Evolutionary conservation across 208 protist species (phyloP).

Genomic region (Wallacemonas rigidus): DNA sequence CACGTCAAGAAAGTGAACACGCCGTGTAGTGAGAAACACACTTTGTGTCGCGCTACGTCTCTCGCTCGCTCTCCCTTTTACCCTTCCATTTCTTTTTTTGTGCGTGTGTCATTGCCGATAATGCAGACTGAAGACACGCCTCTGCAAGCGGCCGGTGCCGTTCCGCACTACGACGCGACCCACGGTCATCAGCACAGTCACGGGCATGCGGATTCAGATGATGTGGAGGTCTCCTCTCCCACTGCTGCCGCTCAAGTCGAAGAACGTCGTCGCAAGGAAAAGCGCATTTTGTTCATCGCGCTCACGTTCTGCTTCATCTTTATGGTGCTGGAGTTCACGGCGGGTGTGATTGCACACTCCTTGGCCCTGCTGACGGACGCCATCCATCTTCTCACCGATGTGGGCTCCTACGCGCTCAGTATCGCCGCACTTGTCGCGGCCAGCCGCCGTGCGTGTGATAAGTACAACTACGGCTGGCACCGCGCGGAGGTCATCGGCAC

Average conservation of each 20-base stretch:
- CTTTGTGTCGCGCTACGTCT: too few relatives aligned
- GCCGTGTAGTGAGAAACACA: too few relatives aligned
- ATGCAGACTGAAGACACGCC: conserved; percentile 17
- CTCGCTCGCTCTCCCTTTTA: too few relatives aligned
- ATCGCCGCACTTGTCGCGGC: conserved; percentile 81
- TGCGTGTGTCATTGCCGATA: neutral
- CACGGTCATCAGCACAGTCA: conserved; percentile 3
- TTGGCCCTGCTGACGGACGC: conserved; percentile 92
- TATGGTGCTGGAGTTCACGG: conserved; percentile 85
- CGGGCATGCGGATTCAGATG: neutral
- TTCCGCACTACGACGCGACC: conserved; percentile 25
- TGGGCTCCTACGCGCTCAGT: conserved; percentile 83
- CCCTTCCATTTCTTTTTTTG: neutral
- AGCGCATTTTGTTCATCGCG: conserved; percentile 57
- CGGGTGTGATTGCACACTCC: conserved; percentile 81
- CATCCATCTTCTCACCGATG: conserved; percentile 88
- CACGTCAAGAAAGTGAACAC: too few relatives aligned
- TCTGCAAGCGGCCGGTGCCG: conserved; percentile 6
- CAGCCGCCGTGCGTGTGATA: conserved; percentile 53
- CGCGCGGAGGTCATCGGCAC: conserved; percentile 92
- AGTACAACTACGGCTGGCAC: conserved; percentile 91
- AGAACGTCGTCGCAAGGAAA: conserved; percentile 58
- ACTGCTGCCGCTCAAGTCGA: conserved; percentile 36
- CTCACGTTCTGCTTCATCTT: conserved; percentile 82
- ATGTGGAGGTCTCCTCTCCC: conserved; percentile 18